phyloP scores from a whole-genome alignment of 148 eudicot genomes.

The Rhododendron mucronatum region DNA sequence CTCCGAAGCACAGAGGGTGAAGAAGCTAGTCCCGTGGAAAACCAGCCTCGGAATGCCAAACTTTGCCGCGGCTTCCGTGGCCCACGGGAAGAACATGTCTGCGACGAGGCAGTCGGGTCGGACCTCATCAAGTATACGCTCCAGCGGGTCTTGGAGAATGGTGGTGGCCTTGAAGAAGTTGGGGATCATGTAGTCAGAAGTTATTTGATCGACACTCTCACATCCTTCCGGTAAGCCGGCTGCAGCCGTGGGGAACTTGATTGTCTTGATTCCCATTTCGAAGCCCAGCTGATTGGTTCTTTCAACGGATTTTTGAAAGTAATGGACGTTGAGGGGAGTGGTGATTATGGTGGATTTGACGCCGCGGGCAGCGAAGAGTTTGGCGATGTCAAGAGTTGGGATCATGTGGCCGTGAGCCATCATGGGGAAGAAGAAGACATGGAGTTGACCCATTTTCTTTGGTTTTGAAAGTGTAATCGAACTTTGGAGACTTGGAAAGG shows the following conservation, averaged over 20 bases:
- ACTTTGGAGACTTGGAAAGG: not conserved
- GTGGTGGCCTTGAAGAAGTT: constrained; percentile 3
- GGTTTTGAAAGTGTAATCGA: not conserved
- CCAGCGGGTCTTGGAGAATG: constrained; percentile 11
- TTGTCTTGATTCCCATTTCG: not conserved
- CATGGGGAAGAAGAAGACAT: constrained; percentile 45
- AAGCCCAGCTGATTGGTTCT: no score
- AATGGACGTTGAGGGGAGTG: constrained; percentile 16
- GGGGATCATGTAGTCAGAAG: constrained; percentile 13
- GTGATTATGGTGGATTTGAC: constrained; percentile 46
- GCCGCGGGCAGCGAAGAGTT: constrained; percentile 37
- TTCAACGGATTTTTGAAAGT: no score
- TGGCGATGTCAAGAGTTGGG: constrained; percentile 46
- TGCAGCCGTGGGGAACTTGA: constrained; percentile 30
- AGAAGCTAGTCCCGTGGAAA: constrained; percentile 15
- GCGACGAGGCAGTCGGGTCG: constrained; percentile 14
- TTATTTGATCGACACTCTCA: constrained; percentile 30
- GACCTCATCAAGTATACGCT: not conserved
- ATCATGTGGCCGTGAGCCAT: constrained; percentile 60
- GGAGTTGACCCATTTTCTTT: constrained; percentile 21
- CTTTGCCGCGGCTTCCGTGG: no score
- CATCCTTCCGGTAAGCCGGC: constrained; percentile 40
- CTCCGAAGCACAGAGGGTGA: no score
- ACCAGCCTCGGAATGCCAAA: no score
- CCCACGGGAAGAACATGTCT: constrained; percentile 18